A percentile compares a stretch with the other conserved stretches of the same genome.
Conservation (phyloP, 768 basidiomycete genomes). For the Boletus pseudopeckii region DNA sequence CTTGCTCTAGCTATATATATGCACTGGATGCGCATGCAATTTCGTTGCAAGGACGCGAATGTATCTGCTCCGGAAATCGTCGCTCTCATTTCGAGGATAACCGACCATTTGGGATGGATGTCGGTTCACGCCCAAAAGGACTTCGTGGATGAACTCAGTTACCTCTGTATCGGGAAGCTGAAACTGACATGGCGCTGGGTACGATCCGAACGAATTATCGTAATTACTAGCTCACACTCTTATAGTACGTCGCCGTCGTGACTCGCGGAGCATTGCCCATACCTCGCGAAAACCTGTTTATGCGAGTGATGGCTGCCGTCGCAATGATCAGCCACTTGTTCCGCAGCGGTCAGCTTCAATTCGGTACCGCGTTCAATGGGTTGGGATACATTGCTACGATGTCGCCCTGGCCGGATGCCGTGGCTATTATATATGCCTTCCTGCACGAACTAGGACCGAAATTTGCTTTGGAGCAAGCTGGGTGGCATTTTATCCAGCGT, state of each 20-base stretch:
- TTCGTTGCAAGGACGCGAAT: slow-evolving; percentile 5
- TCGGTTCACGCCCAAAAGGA: slow-evolving; percentile 3
- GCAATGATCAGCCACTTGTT: slow-evolving; percentile 16
- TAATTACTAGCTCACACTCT: neutral
- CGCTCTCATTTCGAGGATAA: slow-evolving; percentile 7
- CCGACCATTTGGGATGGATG: slow-evolving; percentile 2
- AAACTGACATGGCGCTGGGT: slow-evolving; percentile 19
- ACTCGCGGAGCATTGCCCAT: neutral
- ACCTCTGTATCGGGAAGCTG: slow-evolving; percentile 12
- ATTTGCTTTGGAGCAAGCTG: slow-evolving; percentile 8
- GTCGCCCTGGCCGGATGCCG: slow-evolving; percentile 17
- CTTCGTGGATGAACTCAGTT: slow-evolving; percentile 9
- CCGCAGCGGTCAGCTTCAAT: slow-evolving; percentile 8
- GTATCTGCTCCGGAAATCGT: slow-evolving; percentile 3
- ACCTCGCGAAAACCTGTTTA: slow-evolving; percentile 8
- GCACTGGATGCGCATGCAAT: slow-evolving; percentile 20
- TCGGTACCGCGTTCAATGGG: slow-evolving; percentile 1
- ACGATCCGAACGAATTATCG: neutral
- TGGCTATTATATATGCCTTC: slow-evolving; percentile 13
- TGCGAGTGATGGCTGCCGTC: slow-evolving; percentile 14
- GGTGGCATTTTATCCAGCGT: slow-evolving; percentile 11
- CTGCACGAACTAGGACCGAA: slow-evolving; percentile 16
- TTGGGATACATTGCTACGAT: slow-evolving; percentile 12
- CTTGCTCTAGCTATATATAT: slow-evolving; percentile 7
- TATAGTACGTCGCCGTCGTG: slow-evolving; percentile 8